A percentile compares a stretch with the other conserved stretches of the same genome.
Evolutionary conservation across 2,329 filamentous ascomycete species (phyloP).

Genomic region (Cadophora sp.): DNA sequence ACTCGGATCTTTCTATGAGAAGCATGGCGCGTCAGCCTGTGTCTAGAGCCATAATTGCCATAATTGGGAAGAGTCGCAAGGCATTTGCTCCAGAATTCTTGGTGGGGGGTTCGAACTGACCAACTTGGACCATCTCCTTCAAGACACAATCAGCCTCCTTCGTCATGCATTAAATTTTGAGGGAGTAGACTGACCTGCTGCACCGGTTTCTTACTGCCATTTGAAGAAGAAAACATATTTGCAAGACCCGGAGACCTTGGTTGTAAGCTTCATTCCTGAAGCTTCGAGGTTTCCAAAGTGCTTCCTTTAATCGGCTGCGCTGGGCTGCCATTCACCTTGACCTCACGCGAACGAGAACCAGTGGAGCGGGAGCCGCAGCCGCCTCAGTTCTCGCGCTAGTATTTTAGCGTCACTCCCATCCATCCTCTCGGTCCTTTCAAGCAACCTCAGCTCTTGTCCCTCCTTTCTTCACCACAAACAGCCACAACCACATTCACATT

Average conservation of each 20-base stretch:
- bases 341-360: background rate
- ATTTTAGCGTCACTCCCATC: background rate
- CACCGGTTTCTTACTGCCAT: conserved; percentile 70
- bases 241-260: conserved; percentile 25
- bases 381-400: background rate
- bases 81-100: conserved; percentile 12
- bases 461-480: background rate
- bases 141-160: conserved; percentile 34
- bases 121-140: conserved; percentile 99
- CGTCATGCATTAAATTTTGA: conserved; percentile 23
- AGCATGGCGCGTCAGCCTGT: conserved; percentile 30
- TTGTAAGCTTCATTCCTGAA: conserved; percentile 28
- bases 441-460: background rate
- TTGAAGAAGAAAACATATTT: conserved; percentile 69
- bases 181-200: conserved; percentile 68
- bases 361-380: too few relatives aligned
- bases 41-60: conserved; percentile 13
- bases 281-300: background rate
- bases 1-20: conserved; percentile 66
- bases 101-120: conserved; percentile 65
- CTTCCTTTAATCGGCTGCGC: background rate
- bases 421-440: background rate
- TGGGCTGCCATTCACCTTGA: background rate
- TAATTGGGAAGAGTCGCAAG: conserved; percentile 6
- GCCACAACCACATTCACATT: conserved; percentile 1